Percentiles rank a stretch among this genome's conserved stretches.
These are phyloP conservation scores for Alternaria sp. DNA, from an alignment of 2,329 filamentous ascomycete genomes.

Conservation along the genomic window DNA sequence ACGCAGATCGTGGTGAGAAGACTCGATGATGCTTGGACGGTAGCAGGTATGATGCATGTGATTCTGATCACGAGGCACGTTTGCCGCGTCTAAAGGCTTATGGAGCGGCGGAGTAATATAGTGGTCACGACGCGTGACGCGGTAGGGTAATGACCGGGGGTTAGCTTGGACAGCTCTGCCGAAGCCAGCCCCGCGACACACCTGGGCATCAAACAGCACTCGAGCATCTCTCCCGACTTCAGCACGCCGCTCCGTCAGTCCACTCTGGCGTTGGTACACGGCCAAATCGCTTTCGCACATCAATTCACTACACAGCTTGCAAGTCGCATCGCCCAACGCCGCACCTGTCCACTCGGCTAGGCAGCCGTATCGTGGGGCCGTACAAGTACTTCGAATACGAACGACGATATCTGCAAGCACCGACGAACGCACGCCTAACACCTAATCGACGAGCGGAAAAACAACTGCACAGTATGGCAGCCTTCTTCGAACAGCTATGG, in stretches of 20 bases:
- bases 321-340: slow-evolving; percentile 8
- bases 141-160: slow-evolving; percentile 9
- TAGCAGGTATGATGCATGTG: neutral
- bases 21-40: neutral
- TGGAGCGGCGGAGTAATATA: slow-evolving; percentile 19
- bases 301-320: slow-evolving; percentile 6
- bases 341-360: slow-evolving; percentile 27
- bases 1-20: neutral
- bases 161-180: slow-evolving; percentile 13
- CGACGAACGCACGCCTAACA: neutral
- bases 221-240: slow-evolving; percentile 11
- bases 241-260: slow-evolving; percentile 17
- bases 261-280: slow-evolving; percentile 22
- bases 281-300: slow-evolving; percentile 13
- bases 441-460: neutral
- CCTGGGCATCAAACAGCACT: slow-evolving; percentile 9
- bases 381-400: neutral
- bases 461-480: slow-evolving; percentile 39
- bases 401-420: slow-evolving; percentile 13
- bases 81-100: neutral
- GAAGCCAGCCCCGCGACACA: slow-evolving; percentile 25
- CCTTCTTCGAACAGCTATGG: slow-evolving; percentile 78
- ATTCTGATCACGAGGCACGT: slow-evolving; percentile 4
- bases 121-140: slow-evolving; percentile 19
- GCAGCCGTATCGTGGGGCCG: slow-evolving; percentile 27